Evolutionary conservation across 2,329 filamentous ascomycete species (phyloP).

Genomic region (Colletotrichum trifolii): DNA sequence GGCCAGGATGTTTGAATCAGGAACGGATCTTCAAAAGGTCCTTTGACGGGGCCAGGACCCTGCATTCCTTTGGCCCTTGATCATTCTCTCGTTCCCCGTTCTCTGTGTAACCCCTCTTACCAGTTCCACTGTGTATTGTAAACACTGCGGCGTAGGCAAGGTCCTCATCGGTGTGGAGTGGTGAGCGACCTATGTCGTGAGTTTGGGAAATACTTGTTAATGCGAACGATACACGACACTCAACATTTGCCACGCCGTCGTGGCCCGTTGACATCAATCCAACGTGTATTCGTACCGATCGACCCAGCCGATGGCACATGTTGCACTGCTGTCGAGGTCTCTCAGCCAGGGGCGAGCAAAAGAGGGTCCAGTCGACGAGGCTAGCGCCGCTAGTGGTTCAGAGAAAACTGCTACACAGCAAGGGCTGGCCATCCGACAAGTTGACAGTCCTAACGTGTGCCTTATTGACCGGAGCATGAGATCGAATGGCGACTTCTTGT

Average conservation of each 20-base stretch:
- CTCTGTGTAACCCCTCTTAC: conserved; percentile 1
- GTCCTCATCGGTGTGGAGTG: conserved; percentile 16
- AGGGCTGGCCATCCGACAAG: neutral
- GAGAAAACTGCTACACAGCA: neutral
- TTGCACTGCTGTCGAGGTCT: conserved; percentile 3
- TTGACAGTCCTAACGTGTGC: conserved; percentile 1
- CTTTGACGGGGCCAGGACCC: conserved; percentile 22
- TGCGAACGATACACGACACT: no score
- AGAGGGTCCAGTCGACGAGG: conserved; percentile 3
- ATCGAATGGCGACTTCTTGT: no score
- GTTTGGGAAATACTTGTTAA: neutral
- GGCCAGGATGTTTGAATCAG: conserved; percentile 27
- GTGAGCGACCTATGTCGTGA: conserved; percentile 9
- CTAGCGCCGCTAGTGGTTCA: conserved; percentile 3
- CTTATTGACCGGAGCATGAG: no score
- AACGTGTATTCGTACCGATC: conserved; percentile 12
- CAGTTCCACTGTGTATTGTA: neutral
- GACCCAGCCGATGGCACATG: conserved; percentile 3
- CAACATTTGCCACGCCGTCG: conserved; percentile 19
- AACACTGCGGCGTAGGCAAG: conserved; percentile 5
- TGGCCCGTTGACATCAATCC: neutral
- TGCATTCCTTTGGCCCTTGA: conserved; percentile 24
- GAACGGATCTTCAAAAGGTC: conserved; percentile 27
- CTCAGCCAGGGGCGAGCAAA: conserved; percentile 6
- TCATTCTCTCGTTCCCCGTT: conserved; percentile 7